Evolutionary conservation across 2,329 filamentous ascomycete genomes (phyloP).

Genomic region (Pseudopyrenochaeta lycopersici): DNA sequence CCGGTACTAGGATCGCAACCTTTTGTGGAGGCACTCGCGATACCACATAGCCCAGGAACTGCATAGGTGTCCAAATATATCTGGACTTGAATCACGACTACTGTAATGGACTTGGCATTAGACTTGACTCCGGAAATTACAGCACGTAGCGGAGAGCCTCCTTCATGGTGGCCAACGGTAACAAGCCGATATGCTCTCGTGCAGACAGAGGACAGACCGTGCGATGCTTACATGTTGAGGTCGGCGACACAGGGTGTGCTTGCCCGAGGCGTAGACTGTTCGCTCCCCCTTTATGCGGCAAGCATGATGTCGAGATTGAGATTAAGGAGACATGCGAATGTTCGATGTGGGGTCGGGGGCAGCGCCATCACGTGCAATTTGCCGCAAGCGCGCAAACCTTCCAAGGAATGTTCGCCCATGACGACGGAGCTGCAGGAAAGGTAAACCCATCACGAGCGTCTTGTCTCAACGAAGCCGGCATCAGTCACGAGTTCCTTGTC

Average conservation of each 20-base stretch:
- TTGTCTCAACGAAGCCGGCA: conserved; percentile 21
- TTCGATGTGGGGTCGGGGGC: conserved; percentile 13
- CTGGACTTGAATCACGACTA: too few species aligned
- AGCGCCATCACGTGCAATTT: conserved; percentile 16
- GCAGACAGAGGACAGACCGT: not conserved
- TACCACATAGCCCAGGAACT: too few species aligned
- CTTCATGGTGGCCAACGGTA: too few species aligned
- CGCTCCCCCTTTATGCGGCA: conserved; percentile 35
- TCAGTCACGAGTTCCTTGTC: conserved; percentile 11
- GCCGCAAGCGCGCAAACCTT: conserved; percentile 13
- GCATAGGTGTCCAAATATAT: too few species aligned
- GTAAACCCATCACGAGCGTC: conserved; percentile 35
- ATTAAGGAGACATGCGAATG: conserved; percentile 32
- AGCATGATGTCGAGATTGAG: conserved; percentile 17
- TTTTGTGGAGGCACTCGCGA: too few species aligned
- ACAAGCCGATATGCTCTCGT: too few species aligned
- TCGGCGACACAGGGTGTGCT: conserved; percentile 6
- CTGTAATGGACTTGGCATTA: too few species aligned
- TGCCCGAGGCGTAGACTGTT: conserved; percentile 5
- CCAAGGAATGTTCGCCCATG: conserved; percentile 22
- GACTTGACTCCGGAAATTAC: too few species aligned
- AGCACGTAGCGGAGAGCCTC: too few species aligned
- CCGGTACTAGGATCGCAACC: too few species aligned
- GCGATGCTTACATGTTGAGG: not conserved
- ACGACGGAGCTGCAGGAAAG: conserved; percentile 33